Percentiles rank a stretch among this genome's conserved stretches.
Conservation (phyloP, 495 filamentous ascomycete species). For the Penicillium tannophilum region DNA sequence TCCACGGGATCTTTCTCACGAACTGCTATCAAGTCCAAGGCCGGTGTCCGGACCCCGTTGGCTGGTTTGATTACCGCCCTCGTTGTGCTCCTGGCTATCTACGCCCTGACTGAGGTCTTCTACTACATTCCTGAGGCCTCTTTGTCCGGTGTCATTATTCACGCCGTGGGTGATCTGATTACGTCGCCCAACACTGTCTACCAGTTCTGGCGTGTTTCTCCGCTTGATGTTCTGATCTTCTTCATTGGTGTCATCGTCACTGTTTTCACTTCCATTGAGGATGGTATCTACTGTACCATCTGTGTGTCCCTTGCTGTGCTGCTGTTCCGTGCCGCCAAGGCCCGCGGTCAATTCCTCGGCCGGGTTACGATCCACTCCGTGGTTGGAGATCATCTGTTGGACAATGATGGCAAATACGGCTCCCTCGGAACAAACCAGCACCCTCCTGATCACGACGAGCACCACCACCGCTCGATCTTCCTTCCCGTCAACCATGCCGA, state of each 20-base stretch:
- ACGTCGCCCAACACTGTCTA: constrained; percentile 93
- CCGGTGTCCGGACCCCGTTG: constrained; percentile 90
- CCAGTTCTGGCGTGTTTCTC: constrained; percentile 93
- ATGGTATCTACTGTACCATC: constrained; percentile 90
- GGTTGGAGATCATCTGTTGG: constrained; percentile 77
- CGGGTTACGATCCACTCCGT: constrained; percentile 88
- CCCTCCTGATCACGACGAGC: constrained; percentile 31
- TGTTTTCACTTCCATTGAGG: constrained; percentile 83
- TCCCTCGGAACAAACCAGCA: constrained; percentile 45
- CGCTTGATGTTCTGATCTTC: constrained; percentile 89
- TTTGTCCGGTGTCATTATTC: constrained; percentile 94
- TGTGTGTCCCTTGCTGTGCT: constrained; percentile 74
- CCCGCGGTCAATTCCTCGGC: constrained; percentile 85
- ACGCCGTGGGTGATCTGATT: constrained; percentile 93
- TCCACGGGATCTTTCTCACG: constrained; percentile 96
- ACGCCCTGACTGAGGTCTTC: constrained; percentile 88
- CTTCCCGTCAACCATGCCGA: constrained; percentile 87
- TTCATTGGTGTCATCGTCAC: constrained; percentile 93
- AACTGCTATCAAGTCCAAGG: constrained; percentile 97
- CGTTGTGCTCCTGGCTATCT: constrained; percentile 93
- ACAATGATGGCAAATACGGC: constrained; percentile 59
- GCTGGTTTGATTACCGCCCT: constrained; percentile 88
- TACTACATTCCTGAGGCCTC: constrained; percentile 88
- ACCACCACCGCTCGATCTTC: constrained; percentile 70
- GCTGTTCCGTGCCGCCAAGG: constrained; percentile 81